These are phyloP conservation scores for Paulownia fortunei DNA, from an alignment of 257 asterid genomes.

Conservation along the genomic window DNA sequence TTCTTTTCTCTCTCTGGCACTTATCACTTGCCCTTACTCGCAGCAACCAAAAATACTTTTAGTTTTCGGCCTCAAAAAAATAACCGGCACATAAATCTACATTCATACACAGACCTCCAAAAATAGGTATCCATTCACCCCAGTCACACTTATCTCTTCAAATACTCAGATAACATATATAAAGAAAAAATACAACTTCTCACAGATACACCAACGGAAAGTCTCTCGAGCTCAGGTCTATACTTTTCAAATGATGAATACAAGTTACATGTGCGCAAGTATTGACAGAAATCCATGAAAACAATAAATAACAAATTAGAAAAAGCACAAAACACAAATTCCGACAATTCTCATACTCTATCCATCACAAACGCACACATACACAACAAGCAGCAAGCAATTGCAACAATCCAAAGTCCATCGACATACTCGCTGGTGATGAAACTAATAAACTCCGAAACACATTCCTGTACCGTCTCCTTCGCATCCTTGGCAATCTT, in stretches of 20 bases:
- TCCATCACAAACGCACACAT: background rate
- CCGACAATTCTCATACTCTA: background rate
- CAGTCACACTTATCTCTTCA: background rate
- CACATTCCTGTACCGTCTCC: constrained; percentile 90
- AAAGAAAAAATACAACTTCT: background rate
- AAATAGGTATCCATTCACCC: background rate
- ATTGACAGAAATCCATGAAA: constrained; percentile 7
- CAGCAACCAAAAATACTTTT: constrained; percentile 28
- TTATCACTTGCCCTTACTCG: constrained; percentile 84
- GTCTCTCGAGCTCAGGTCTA: background rate
- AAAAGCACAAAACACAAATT: background rate
- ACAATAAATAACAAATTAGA: background rate
- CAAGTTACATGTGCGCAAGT: background rate
- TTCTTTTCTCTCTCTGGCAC: constrained; percentile 91
- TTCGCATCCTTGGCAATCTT: constrained; percentile 86
- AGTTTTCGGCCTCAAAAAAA: background rate
- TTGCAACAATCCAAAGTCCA: background rate
- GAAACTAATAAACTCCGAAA: constrained; percentile 87
- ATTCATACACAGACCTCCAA: background rate
- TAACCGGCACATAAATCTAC: background rate
- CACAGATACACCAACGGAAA: background rate
- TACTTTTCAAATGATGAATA: background rate
- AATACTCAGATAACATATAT: background rate
- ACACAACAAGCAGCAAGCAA: background rate
- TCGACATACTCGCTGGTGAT: constrained; percentile 78